These are phyloP conservation scores for Hymenoscyphus occultus DNA, from an alignment of 2,329 filamentous ascomycete species.

Conservation along the genomic window DNA sequence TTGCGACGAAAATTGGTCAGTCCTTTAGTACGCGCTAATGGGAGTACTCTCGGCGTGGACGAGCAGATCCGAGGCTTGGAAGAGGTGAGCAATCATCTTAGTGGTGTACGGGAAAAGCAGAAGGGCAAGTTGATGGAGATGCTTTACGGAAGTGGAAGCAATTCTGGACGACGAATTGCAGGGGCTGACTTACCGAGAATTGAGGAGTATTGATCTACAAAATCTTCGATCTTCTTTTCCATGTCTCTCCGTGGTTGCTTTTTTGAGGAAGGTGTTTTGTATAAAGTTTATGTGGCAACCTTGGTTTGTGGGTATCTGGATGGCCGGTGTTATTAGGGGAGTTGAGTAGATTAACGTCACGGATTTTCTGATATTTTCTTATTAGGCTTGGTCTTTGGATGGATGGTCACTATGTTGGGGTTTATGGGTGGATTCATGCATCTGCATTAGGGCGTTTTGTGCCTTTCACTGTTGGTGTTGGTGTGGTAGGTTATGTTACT, in stretches of 20 bases:
- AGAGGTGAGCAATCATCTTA: conserved; percentile 75
- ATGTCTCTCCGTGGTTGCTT: neutral
- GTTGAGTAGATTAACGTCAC: neutral
- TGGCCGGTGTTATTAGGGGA: neutral
- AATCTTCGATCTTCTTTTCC: neutral
- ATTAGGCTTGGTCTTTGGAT: neutral
- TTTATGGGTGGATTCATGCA: neutral
- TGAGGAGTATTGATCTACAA: neutral
- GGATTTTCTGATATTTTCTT: neutral
- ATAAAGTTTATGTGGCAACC: neutral
- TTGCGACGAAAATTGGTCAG: conserved; percentile 79
- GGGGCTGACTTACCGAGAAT: conserved; percentile 15
- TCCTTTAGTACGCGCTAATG: conserved; percentile 71
- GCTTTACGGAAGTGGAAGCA: conserved; percentile 55
- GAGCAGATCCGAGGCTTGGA: conserved; percentile 83
- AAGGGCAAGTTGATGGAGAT: conserved; percentile 81
- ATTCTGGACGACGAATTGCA: conserved; percentile 18
- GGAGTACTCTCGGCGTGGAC: conserved; percentile 70
- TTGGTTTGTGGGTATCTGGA: neutral
- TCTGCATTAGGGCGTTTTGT: neutral
- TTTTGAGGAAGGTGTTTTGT: neutral
- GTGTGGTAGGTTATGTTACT: neutral
- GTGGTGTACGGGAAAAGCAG: conserved; percentile 71
- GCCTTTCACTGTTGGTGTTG: neutral
- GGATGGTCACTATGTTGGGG: neutral